Conservation (phyloP, 1,139 yeast genomes). For the Hemisphaericaspora subhashii region DNA sequence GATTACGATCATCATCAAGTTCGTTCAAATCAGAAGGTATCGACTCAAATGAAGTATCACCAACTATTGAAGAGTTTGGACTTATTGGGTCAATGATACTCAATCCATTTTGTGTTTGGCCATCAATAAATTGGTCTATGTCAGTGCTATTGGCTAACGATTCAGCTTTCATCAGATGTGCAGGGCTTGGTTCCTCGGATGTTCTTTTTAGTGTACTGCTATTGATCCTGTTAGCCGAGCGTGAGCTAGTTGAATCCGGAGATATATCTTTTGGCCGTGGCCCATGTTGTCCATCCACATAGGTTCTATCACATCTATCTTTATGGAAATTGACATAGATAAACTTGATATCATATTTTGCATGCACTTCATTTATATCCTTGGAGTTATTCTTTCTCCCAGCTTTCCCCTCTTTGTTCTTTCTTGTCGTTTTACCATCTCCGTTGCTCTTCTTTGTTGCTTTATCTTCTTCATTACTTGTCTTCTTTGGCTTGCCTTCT, state of each 20-base stretch:
- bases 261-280: not conserved
- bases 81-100: slow-evolving; percentile 15
- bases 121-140: slow-evolving; percentile 11
- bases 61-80: slow-evolving; percentile 15
- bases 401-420: no score
- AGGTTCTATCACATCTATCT: slow-evolving; percentile 40
- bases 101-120: slow-evolving; percentile 8
- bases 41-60: slow-evolving; percentile 10
- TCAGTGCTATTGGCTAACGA: slow-evolving; percentile 13
- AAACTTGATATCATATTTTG: slow-evolving; percentile 18
- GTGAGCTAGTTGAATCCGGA: not conserved
- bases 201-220: slow-evolving; percentile 5
- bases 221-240: not conserved
- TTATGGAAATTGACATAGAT: slow-evolving; percentile 25
- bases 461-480: no score
- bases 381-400: slow-evolving; percentile 4
- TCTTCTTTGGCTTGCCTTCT: no score
- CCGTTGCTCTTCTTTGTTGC: no score
- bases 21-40: not conserved
- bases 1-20: slow-evolving; percentile 1
- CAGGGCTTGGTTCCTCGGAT: slow-evolving; percentile 8
- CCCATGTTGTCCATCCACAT: slow-evolving; percentile 10
- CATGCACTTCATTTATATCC: slow-evolving; percentile 7
- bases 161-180: slow-evolving; percentile 7
- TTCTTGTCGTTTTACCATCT: no score